Evolutionary conservation across 169 alveolate species (phyloP), one percentile per base, ranked within the genome.

Genomic region (Ichthyophthirius multifiliis): DNA sequence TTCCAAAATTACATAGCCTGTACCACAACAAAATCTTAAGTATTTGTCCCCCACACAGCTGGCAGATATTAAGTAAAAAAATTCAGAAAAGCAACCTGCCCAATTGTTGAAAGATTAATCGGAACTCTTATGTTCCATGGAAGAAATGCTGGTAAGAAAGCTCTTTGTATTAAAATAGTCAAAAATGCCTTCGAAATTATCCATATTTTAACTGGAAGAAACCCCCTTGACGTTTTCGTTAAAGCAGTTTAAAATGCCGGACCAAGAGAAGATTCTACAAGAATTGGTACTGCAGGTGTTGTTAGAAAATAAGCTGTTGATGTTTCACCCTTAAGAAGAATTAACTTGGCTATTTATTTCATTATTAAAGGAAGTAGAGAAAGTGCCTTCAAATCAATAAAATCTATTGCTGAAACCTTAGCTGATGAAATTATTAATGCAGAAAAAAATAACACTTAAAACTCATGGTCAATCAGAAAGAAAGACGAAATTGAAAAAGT

Each of bases 401-500:
- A 97, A 94, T 94, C 99, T 65, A 97, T 99, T 76, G 98, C 99
- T 23, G 99, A 99, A 93, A 97, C 99, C 90, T 93, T 99, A 46
- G 99, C 99, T 39, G 99, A 99, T 83, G 99, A 99, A 90, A 95
- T 99, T 88, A 96, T 98, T 85, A 97, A 98, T 93, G 97, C 99
- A 88, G 97, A 99, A 27, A 98, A 98, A 91, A 99, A 97, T 83
- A 95, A 98, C 76, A 96, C 99, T 83, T 73, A 84, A 45, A 97
- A 97, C 93, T 94, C 99, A 86, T 97, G 96, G 86, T 99, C 99
- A 80, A 95, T 99, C 86, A 99, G 98, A 95, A 99, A 98, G 98
- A 99, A 98, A 96, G 99, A 99, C 84, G 99, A 99, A 90, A 98
- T 98, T 85, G 99, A 99, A 93, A 98, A 99, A 84, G 99, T 98